Evolutionary conservation across 1,284 basidiomycete genomes (phyloP), one percentile per base, ranked within the genome.

Genomic region (Cutaneotrichosporon dermatis): DNA sequence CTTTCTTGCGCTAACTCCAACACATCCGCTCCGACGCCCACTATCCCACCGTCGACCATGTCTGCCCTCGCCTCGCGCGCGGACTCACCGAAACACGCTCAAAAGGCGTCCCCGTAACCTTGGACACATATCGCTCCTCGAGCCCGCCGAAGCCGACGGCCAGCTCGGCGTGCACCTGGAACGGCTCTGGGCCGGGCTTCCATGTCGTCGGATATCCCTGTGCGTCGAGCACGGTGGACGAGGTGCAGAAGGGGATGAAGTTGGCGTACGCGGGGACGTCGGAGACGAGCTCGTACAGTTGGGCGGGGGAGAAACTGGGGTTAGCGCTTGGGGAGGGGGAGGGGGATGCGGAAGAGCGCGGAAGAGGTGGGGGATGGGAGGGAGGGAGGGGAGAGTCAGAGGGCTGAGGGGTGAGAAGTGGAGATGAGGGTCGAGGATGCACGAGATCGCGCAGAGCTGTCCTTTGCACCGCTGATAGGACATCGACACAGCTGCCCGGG

Each of bases 201-300:
- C 70, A 76, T 12, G 64, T 52, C 36, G 48, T 62, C 49, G 65
- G 53, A 46, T 48, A 51, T 11, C 62, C 62, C 8, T 55, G 40
- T 43, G 42, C 73, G 40, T 75, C 75, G 43, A 93, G 79, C 46
- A 96, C 84, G 33, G 84, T 85, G 2, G 92, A 90, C 36, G 80
- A 79, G 13, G 84, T 85, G 79, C 94, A 97, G 76, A 92, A 97
- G 0, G 95, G 95, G 51, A 99, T 81, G 72, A 97, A 99, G 53
- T 80, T 80, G 10, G 86, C 83, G 77, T 98, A 99, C 6, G 89
- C 88, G 8, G 84, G 84, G 16, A 97, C 88, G 76, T 98, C 88
- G 12, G 92, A 84, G 50, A 99, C 90, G 58, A 98, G 79, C 6
- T 84, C 80, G 78, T 94, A 98, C 3, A 99, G 82, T 74, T 97